A percentile compares a stretch with the other conserved stretches of the same genome.
Conservation (phyloP, 768 basidiomycete genomes). For the Suillus discolor region DNA sequence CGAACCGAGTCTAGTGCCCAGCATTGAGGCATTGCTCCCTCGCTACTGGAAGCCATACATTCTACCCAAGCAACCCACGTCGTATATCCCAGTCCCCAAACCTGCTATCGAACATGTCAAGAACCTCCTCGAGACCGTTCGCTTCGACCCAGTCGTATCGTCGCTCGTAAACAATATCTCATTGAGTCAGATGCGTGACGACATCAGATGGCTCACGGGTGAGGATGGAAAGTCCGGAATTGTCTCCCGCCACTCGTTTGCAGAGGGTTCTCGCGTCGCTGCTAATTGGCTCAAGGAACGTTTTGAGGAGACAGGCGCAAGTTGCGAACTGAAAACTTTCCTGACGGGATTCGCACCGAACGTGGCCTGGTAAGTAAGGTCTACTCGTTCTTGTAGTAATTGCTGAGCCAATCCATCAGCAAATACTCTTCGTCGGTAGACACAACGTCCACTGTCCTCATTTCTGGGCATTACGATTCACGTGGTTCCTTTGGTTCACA, state of each 20-base stretch:
- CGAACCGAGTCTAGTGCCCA: constrained; percentile 38
- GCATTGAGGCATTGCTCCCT: constrained; percentile 67
- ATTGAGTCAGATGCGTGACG: constrained; percentile 61
- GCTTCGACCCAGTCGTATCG: constrained; percentile 72
- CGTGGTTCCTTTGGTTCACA: constrained; percentile 86
- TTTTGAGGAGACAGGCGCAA: constrained; percentile 76
- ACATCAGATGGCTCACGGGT: constrained; percentile 83
- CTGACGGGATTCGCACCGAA: constrained; percentile 79
- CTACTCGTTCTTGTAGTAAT: background rate
- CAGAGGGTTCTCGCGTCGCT: constrained; percentile 62
- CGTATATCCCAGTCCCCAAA: constrained; percentile 58
- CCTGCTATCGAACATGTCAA: constrained; percentile 57
- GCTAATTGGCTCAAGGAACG: constrained; percentile 73
- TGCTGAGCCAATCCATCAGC: constrained; percentile 36
- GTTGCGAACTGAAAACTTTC: constrained; percentile 70
- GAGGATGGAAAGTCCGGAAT: constrained; percentile 77
- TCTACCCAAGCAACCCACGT: constrained; percentile 51
- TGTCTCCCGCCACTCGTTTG: constrained; percentile 81
- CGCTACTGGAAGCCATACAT: constrained; percentile 71
- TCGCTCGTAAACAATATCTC: constrained; percentile 71
- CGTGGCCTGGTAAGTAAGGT: constrained; percentile 69
- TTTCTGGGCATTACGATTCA: constrained; percentile 90
- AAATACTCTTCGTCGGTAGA: constrained; percentile 57
- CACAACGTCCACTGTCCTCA: constrained; percentile 65
- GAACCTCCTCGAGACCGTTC: constrained; percentile 56